Base-by-base conservation (phyloP, 2,329 filamentous ascomycete genomes). In the Cadophora malorum region DNA sequence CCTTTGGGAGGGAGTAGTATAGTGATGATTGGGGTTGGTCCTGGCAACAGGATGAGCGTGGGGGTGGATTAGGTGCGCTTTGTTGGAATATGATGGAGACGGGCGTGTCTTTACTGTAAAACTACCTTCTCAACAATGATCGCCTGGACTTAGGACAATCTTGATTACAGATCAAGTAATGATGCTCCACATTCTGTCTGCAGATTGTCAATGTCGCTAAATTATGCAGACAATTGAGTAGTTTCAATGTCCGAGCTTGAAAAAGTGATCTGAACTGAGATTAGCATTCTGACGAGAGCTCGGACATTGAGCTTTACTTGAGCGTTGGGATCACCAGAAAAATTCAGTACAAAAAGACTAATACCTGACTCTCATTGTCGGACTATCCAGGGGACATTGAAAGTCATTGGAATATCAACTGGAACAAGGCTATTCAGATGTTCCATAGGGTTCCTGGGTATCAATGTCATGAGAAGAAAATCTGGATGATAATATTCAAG, bases 101-200 rank as follows among this genome's bases (percentile, higher is more conserved):
- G 31, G 23, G n/a, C 14, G 33, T 19, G 47, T 55, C 61, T 63
- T 31, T 55, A 10, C 21, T 63, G 61, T 63, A 55, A 21, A 62
- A 63, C 21, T 55, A 63, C 49, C 60, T 41, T 63, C n/a, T 55
- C 49, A 63, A 62, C 41, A 61, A 55, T 53, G 23, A 49, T 55
- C 28, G 28, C 9, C 31, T 45, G n/a, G 33, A 53, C 9, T 41
- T 55, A 3, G 31, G 19, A 50, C 21, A 31, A 4, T 25, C n/a
- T 16, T 33, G 16, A 7, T 38, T 38, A 14, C 35, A 35, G 8
- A 35, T 56, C 31, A 16, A 28, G 23, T 14, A 45, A 1, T 16
- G 41, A 28, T 33, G 28, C 28, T 33, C 33, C 4, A 33, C 7
- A 10, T 33, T 55, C 16, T 33, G 9, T 5, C 33, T 31, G 50